A percentile compares a stretch with the other conserved stretches of the same genome.
Conservation (phyloP, 352 stramenopile genomes). For the Pelagophyceae sp. region DNA sequence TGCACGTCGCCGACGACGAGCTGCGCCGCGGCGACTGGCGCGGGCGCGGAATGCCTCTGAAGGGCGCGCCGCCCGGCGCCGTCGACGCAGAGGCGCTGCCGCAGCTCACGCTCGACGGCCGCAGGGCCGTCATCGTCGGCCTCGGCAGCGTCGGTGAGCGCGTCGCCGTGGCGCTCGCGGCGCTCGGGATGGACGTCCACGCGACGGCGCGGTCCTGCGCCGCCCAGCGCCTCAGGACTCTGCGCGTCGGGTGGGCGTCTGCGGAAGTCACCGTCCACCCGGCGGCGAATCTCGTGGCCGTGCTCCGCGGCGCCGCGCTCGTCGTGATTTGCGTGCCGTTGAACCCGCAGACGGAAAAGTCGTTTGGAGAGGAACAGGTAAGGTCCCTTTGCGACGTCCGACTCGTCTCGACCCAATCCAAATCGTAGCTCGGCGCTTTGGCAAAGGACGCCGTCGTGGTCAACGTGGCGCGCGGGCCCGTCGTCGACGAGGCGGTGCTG, state of each 20-base stretch:
- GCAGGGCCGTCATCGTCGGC: not conserved
- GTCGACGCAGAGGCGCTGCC: not conserved
- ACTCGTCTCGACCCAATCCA: no score
- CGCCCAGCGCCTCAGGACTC: not conserved
- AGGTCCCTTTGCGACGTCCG: not conserved
- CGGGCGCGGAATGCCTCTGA: not conserved
- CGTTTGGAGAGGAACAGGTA: no score
- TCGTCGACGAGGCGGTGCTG: not conserved
- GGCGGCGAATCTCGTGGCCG: not conserved
- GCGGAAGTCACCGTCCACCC: not conserved
- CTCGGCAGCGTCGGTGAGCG: not conserved
- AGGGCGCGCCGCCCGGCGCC: not conserved
- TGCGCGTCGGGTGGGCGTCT: not conserved
- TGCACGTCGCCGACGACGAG: not conserved
- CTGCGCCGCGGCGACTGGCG: not conserved
- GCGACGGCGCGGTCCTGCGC: not conserved
- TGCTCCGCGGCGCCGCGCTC: not conserved
- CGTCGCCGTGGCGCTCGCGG: not conserved
- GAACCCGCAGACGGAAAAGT: not conserved
- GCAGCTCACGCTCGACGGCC: not conserved
- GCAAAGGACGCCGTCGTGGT: not conserved
- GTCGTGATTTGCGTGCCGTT: not conserved
- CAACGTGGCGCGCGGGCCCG: slow-evolving; percentile 1
- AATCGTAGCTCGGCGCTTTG: not conserved
- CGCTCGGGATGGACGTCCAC: not conserved